phyloP scores from a whole-genome alignment of 164 flowering plant genomes.

The Kingdonia uniflora region DNA sequence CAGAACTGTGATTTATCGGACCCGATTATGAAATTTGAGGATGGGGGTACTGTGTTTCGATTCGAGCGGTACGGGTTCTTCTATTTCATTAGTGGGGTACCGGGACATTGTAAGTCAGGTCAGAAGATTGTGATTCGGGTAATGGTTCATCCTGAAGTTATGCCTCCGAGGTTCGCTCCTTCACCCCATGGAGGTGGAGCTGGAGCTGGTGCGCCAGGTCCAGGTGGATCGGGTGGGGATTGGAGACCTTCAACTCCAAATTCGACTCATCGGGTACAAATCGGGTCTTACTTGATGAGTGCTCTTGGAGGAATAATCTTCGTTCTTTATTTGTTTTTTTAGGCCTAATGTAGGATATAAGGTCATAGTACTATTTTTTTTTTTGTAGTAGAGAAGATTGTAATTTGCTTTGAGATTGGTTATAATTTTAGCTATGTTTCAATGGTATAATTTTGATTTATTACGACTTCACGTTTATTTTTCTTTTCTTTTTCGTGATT shows the following conservation, averaged over 20 bases:
- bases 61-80: constrained; percentile 41
- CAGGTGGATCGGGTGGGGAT: background rate
- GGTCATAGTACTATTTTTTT: no score
- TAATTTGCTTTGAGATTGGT: no score
- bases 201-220: constrained; percentile 5
- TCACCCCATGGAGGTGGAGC: constrained; percentile 11
- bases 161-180: constrained; percentile 18
- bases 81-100: constrained; percentile 46
- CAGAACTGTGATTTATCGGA: constrained; percentile 20
- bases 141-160: constrained; percentile 25
- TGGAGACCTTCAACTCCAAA: constrained; percentile 15
- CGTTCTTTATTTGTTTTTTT: constrained; percentile 15
- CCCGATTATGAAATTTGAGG: constrained; percentile 25
- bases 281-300: constrained; percentile 22
- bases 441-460: no score
- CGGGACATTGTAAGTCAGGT: constrained; percentile 33
- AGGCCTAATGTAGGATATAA: constrained; percentile 6
- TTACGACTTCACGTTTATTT: no score
- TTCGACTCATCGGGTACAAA: constrained; percentile 16
- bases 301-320: constrained; percentile 17
- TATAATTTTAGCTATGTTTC: no score
- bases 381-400: no score
- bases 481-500: no score
- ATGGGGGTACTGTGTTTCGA: constrained; percentile 29
- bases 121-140: constrained; percentile 39